Evolutionary conservation across 306 rosid species (phyloP).

Genomic region (Gastrolobium bilobum): DNA sequence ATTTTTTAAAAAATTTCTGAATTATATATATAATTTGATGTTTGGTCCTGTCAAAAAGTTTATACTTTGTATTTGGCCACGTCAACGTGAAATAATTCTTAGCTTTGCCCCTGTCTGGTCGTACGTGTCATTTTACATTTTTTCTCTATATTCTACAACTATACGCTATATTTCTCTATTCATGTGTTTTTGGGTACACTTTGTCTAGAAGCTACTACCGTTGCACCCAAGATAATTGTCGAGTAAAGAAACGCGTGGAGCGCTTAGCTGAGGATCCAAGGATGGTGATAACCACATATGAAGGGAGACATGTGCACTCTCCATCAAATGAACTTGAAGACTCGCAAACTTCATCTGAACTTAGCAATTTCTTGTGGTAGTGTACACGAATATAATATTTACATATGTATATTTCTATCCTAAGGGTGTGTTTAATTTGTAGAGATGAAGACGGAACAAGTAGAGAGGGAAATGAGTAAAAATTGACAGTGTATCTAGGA

Average conservation of each 20-base stretch:
- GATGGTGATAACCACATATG: constrained; percentile 90
- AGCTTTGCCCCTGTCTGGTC: no score
- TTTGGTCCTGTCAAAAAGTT: no score
- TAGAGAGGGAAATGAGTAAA: not conserved
- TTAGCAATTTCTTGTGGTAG: constrained; percentile 75
- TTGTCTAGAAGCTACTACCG: constrained; percentile 78
- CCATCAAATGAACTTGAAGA: constrained; percentile 73
- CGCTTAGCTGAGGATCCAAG: constrained; percentile 85
- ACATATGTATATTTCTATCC: not conserved
- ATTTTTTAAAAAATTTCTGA: no score
- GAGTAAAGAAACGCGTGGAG: constrained; percentile 84
- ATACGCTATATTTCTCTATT: no score
- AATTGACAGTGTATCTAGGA: constrained; percentile 36
- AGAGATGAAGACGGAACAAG: not conserved
- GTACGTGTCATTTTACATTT: no score
- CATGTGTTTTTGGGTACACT: no score
- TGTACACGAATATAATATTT: not conserved
- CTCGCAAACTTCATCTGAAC: constrained; percentile 63
- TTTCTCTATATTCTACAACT: not conserved
- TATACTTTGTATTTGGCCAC: no score
- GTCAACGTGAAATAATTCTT: no score
- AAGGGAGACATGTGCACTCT: constrained; percentile 82
- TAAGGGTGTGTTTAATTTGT: not conserved
- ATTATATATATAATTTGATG: no score
- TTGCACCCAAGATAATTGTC: constrained; percentile 79